Base-by-base conservation (phyloP, 768 basidiomycete genomes). In the Russula emetica region DNA sequence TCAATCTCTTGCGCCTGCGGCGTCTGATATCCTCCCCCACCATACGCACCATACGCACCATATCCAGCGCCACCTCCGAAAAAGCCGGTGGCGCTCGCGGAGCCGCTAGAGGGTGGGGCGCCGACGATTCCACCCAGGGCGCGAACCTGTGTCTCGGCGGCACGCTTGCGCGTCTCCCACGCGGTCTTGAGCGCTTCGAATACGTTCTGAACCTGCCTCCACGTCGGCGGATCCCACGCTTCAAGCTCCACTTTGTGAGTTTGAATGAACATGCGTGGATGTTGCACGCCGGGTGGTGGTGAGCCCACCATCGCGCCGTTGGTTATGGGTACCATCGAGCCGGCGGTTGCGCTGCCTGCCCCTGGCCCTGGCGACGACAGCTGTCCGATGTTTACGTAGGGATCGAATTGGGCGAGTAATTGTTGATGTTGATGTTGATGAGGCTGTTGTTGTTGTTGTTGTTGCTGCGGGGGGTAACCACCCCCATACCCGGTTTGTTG, bases 261-360 rank as follows among this genome's bases (percentile, higher is more conserved):
- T 51, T 83, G 84, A 60, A 92, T 83, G 66, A 79, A 83, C 51
- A 88, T 83, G 45, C 87, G 82, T 0, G 90, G 90, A 68, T 92
- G 90, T 28, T 75, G 77, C 28, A 80, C 75, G 9, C 79, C 74
- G 2, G 74, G 72, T 8, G 67, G 68, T 1, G 61, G 50, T 5
- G 64, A 42, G 26, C 64, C 53, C 5, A 59, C 20, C 4, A 49
- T 55, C 6, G 47, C 57, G 24, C 64, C 49, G 18, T 36, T 54
- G 22, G 54, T 32, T 5, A 42, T 26, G 26, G 52, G 16, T 40
- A 24, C 3, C 20, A 10, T 32, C 20, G 30, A n/a, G 20, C 9
- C 16, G 30, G 47, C 9, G 14, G 36, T 32, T 22, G 44, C 11
- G 47, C 56, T 26, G 40, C 28, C 10, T 20, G 55, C 9, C 22